Evolutionary conservation across 192 early-diverging fungal species (phyloP), one percentile per base, ranked within the genome.

Genomic region (Gryganskiella cystojenkinii): DNA sequence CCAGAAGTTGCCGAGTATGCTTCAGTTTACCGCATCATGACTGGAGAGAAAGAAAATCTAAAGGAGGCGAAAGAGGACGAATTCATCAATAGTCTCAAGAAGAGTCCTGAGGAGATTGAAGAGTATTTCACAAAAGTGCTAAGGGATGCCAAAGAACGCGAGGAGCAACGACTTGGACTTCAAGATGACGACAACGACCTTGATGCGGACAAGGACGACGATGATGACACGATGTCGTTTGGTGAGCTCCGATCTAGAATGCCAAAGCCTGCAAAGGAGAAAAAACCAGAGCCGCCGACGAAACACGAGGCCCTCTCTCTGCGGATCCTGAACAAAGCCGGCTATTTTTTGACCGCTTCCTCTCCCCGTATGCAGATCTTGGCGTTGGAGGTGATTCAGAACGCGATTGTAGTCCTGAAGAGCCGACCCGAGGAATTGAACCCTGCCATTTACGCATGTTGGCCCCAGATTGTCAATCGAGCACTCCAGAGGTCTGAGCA

Each of bases 341-440:
- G 80, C 5, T 83, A 86, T 57, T 83, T 87, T 60, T 71, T 89
- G 33, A 82, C 86, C 15, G 67, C 86, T 17, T 33, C 81, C 6
- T 84, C 84, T 0, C 78, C 83, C 13, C 81, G 80, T 13, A 60
- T 89, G 30, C 80, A 82, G 24, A 64, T 79, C 1, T 56, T 82
- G 20, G 82, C 84, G 11, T 53, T 89, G 19, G 67, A 74, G 15
- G 43, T 76, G 2, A 81, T 86, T 17, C 68, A 72, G 8, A 46
- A 56, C 3, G 67, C 83, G 2, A 64, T 84, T 27, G 56, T 80
- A 49, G 72, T 85, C 4, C 53, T 89, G 4, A 58, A 71, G 11
- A 62, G 73, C 8, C 70, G 67, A 11, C 66, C 83, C 2, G 34
- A 58, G 9, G 80, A 89, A 27, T 44, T 89, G 27, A 74, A 85